Evolutionary conservation across 805 yeast genomes (phyloP).

Genomic region (Candida sanyiensis): DNA sequence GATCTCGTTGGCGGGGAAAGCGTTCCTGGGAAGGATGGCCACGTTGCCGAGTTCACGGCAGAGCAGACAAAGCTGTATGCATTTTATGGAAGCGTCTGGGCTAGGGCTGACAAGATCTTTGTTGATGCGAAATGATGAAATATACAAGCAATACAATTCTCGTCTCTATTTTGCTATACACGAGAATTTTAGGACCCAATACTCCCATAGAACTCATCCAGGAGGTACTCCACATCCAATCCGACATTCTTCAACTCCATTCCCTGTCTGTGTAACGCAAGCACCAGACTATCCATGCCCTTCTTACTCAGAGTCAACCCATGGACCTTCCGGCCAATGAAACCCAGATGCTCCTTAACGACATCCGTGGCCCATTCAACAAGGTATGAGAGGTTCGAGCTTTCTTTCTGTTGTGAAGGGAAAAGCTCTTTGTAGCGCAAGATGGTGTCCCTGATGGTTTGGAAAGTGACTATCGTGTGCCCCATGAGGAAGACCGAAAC

Average conservation of each 20-base stretch:
- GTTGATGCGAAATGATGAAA: neutral
- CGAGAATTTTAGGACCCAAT: conserved; percentile 20
- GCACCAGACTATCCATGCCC: conserved; percentile 49
- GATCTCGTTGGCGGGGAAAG: conserved; percentile 40
- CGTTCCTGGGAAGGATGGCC: conserved; percentile 19
- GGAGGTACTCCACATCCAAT: conserved; percentile 50
- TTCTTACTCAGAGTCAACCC: conserved; percentile 52
- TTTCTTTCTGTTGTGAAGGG: conserved; percentile 26
- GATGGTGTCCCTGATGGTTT: conserved; percentile 53
- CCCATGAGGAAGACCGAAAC: conserved; percentile 50
- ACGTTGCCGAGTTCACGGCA: neutral
- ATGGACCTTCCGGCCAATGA: conserved; percentile 61
- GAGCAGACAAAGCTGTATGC: neutral
- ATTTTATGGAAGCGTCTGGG: conserved; percentile 3
- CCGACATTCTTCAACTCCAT: conserved; percentile 59
- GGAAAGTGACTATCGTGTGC: conserved; percentile 57
- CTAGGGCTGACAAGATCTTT: neutral
- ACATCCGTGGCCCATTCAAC: conserved; percentile 62
- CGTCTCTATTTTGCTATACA: no score
- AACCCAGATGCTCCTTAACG: conserved; percentile 50
- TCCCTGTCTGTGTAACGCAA: conserved; percentile 52
- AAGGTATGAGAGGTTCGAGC: conserved; percentile 6
- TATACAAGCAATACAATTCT: no score
- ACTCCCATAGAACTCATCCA: conserved; percentile 22
- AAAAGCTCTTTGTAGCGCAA: conserved; percentile 48